Conservation (phyloP, 73 alveolate genomes). For the Tetrahymena borealis region DNA sequence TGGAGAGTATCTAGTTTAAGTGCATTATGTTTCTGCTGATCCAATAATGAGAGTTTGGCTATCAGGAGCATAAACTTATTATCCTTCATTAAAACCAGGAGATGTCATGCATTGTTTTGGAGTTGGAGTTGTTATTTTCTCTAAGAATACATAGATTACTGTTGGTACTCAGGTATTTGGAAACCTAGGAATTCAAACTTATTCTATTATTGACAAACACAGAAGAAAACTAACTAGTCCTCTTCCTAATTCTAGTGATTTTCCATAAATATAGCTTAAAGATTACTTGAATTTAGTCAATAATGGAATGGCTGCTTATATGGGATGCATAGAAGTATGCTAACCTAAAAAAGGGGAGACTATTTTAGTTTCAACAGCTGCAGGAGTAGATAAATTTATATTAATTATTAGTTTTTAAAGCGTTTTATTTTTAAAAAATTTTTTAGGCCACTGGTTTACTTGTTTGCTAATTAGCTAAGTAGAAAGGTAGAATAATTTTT, state of each 20-base stretch:
- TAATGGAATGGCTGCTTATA: slow-evolving; percentile 40
- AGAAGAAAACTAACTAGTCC: not conserved
- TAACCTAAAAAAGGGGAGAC: slow-evolving; percentile 9
- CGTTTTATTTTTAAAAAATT: not conserved
- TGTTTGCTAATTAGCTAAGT: slow-evolving; percentile 3
- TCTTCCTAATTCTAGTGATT: not conserved
- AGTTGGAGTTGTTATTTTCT: not conserved
- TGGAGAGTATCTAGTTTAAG: slow-evolving; percentile 13
- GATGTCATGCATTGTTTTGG: slow-evolving; percentile 27
- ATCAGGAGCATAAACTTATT: slow-evolving; percentile 26
- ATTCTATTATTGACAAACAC: not conserved
- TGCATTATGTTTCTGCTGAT: slow-evolving; percentile 12
- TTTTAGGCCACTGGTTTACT: slow-evolving; percentile 32
- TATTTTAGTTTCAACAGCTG: slow-evolving; percentile 33
- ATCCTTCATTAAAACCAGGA: slow-evolving; percentile 6
- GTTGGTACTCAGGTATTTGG: not conserved
- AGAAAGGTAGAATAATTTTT: not conserved
- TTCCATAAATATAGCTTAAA: not conserved
- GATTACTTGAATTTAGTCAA: not conserved
- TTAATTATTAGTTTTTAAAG: not conserved
- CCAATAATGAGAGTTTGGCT: slow-evolving; percentile 35
- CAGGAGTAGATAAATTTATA: not conserved
- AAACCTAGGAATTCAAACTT: not conserved
- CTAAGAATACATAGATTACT: not conserved
- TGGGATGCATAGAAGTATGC: slow-evolving; percentile 24